phyloP scores from a whole-genome alignment of 2,329 filamentous ascomycete species.

The Penicillium sp. region DNA sequence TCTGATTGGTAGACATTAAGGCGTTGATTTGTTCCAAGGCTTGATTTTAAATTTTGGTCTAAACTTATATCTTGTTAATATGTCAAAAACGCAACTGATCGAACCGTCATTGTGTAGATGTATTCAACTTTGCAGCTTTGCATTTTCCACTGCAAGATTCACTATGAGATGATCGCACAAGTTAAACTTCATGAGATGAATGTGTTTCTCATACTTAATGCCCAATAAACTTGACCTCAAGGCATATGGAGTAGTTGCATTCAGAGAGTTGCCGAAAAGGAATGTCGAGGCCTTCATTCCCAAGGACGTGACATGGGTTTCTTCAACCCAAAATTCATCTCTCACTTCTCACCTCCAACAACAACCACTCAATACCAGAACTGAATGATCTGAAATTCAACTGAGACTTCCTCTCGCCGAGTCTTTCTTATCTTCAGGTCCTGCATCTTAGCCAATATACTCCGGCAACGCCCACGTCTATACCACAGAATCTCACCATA shows the following conservation, averaged over 20 bases:
- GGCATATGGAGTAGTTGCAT: neutral
- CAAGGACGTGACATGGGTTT: neutral
- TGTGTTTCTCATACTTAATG: too few relatives aligned
- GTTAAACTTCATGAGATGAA: too few relatives aligned
- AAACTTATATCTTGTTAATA: too few relatives aligned
- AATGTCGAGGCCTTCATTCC: neutral
- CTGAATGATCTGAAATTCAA: neutral
- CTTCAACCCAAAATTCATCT: neutral
- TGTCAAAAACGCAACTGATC: too few relatives aligned
- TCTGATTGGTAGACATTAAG: too few relatives aligned
- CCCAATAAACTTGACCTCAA: too few relatives aligned
- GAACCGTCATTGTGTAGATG: too few relatives aligned
- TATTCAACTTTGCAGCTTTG: too few relatives aligned
- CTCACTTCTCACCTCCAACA: neutral
- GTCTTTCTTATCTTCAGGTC: neutral
- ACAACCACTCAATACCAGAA: neutral
- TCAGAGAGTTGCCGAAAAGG: neutral
- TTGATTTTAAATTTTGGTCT: too few relatives aligned
- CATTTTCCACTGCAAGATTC: too few relatives aligned
- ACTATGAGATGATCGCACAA: too few relatives aligned
- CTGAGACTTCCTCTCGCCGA: neutral
- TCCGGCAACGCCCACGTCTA: neutral
- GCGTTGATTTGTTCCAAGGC: too few relatives aligned
- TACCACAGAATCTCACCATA: neutral
- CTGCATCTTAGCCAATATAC: neutral